Conservation (phyloP, 768 basidiomycete genomes). For the Tulasnella sp. region DNA sequence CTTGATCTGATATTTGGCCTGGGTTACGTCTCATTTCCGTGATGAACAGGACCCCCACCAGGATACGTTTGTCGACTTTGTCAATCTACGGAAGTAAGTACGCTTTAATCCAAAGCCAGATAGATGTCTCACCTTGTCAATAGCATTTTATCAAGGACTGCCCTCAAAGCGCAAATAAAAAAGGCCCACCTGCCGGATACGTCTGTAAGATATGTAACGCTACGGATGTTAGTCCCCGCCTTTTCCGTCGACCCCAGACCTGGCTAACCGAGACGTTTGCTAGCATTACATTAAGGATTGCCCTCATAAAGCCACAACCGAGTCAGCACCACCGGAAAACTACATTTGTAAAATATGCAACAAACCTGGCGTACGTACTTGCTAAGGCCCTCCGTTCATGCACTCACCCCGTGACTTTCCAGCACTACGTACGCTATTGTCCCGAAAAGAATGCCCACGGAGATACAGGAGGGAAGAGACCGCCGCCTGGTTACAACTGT, state of each 20-base stretch:
- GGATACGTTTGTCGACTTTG: constrained; percentile 13
- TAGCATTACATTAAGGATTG: constrained; percentile 71
- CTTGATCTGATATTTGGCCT: background rate
- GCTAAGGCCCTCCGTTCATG: background rate
- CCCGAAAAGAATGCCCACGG: constrained; percentile 65
- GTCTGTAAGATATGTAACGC: constrained; percentile 69
- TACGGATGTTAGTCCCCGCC: constrained; percentile 40
- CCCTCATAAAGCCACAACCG: constrained; percentile 46
- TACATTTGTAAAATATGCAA: constrained; percentile 84
- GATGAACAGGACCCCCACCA: background rate
- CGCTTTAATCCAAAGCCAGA: background rate
- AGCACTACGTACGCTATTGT: constrained; percentile 85
- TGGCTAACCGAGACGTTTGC: constrained; percentile 9
- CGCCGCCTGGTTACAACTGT: constrained; percentile 78
- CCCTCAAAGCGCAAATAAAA: constrained; percentile 18
- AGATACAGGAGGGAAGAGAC: constrained; percentile 73
- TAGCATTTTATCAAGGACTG: constrained; percentile 29
- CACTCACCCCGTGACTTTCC: background rate
- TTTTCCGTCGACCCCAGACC: background rate
- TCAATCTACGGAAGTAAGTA: constrained; percentile 18
- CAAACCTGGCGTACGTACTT: constrained; percentile 33
- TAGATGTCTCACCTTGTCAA: background rate
- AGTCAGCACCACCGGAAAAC: constrained; percentile 50
- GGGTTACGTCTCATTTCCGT: background rate
- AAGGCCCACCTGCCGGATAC: constrained; percentile 46